These are phyloP conservation scores for Cladosporium sphaerospermum DNA, from an alignment of 2,329 filamentous ascomycete genomes.

Conservation along the genomic window DNA sequence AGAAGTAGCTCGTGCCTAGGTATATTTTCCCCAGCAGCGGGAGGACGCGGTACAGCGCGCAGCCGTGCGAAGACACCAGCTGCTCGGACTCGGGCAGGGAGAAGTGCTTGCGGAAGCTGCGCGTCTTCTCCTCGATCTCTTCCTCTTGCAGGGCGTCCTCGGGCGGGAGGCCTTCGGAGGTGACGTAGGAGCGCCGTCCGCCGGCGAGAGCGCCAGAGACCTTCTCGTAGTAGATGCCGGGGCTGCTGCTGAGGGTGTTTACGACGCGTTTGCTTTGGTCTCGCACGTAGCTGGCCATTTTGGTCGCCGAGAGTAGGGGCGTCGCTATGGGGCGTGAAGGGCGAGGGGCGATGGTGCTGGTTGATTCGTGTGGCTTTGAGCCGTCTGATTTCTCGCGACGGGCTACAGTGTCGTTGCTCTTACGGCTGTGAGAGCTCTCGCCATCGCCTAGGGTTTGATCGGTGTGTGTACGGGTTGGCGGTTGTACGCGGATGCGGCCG, in stretches of 20 bases:
- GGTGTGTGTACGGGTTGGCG: conserved; percentile 25
- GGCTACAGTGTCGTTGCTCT: conserved; percentile 3
- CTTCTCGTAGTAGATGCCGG: conserved; percentile 94
- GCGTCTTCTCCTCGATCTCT: conserved; percentile 49
- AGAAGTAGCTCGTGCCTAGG: conserved; percentile 79
- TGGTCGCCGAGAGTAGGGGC: conserved; percentile 68
- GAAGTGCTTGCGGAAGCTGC: conserved; percentile 82
- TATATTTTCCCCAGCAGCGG: conserved; percentile 97
- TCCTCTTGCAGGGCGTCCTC: conserved; percentile 56
- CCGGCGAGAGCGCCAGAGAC: conserved; percentile 97
- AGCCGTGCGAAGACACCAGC: conserved; percentile 83
- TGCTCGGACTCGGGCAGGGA: conserved; percentile 77
- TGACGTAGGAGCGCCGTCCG: conserved; percentile 80
- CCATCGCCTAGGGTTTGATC: conserved; percentile 14
- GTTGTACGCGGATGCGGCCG: conserved; percentile 23
- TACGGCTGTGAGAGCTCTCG: conserved; percentile 1
- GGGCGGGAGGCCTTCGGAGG: conserved; percentile 57
- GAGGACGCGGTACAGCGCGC: conserved; percentile 81
- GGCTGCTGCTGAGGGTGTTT: conserved; percentile 66
- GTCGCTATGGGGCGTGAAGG: conserved; percentile 14
- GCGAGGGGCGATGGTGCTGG: neutral
- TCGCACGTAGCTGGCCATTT: conserved; percentile 76
- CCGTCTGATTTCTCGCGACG: conserved; percentile 10
- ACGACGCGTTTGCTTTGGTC: conserved; percentile 69
- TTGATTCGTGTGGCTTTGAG: conserved; percentile 11